Evolutionary conservation across 208 protist genomes (phyloP), one percentile per base, ranked within the genome.

Genomic region (Leptomonas pyrrhocoris): DNA sequence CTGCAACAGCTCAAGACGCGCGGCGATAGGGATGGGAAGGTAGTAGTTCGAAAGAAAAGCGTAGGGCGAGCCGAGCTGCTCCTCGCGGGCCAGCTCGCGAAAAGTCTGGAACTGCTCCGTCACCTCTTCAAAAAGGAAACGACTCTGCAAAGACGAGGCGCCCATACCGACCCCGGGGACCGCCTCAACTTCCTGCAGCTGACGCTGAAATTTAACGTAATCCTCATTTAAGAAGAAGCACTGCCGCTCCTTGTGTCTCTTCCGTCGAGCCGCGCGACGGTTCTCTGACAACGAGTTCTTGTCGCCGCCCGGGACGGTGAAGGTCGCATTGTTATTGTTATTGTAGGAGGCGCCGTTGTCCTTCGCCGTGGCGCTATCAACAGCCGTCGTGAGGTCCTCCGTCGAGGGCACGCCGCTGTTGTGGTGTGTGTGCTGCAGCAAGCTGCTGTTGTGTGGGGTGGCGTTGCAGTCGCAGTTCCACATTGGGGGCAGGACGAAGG

Each of bases 81-180:
- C 84, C 68, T 89, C 85, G 18, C 71, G 46, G 3, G 67, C 65
- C 25, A 94, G 68, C 62, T 89, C 74, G 38, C 84, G 68, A 73
- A 90, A 96, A 12, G 92, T 36, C 55, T 86, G 72, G 66, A 88
- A 95, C 68, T 96, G 92, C 67, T 94, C 89, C 13, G 53, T 66
- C 19, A 94, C 79, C 68, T 94, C 85, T 31, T 94, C 77, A 34
- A 81, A 69, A 15, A 94, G 67, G 51, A 87, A 77, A 19, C 62
- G 62, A 40, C 69, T 90, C 45, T 77, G 79, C 21, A 85, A 61
- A 16, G 71, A 80, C 0, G 78, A 70, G 18, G 72, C 62, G 18
- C 49, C 75, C 43, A 70, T 42, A 43, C 57, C 55, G 46, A 60
- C 28, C 9, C 77, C 55, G 54, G 68, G 46, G n/a, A 77, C 67